Conservation (phyloP, 2,329 filamentous ascomycete genomes). For the Phyllosticta paracitricarpa region DNA sequence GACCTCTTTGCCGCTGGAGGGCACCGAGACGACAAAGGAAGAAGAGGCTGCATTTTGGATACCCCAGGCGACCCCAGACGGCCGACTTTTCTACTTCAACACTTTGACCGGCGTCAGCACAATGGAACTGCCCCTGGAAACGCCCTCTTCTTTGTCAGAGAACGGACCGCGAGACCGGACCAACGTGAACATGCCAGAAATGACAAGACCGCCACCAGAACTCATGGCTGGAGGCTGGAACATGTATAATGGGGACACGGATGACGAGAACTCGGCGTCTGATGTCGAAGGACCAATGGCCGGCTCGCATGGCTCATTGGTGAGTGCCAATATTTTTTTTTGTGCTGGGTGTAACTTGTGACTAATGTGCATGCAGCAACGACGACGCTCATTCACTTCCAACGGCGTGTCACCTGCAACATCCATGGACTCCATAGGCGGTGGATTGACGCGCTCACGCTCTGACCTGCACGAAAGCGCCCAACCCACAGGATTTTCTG, state of each 20-base stretch:
- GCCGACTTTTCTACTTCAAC: constrained; percentile 94
- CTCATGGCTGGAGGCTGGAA: constrained; percentile 66
- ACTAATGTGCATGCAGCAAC: constrained; percentile 23
- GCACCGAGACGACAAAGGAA: constrained; percentile 52
- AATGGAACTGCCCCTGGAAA: constrained; percentile 89
- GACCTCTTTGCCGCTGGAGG: constrained; percentile 57
- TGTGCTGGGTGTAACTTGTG: constrained; percentile 16
- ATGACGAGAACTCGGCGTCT: constrained; percentile 73
- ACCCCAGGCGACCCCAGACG: constrained; percentile 88
- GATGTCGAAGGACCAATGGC: constrained; percentile 74
- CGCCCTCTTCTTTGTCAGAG: constrained; percentile 70
- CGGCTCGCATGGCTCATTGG: constrained; percentile 58
- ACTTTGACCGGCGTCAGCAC: constrained; percentile 92
- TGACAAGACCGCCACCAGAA: constrained; percentile 80
- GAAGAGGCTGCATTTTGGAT: constrained; percentile 97
- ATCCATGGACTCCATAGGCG: constrained; percentile 84
- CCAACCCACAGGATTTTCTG: constrained; percentile 32
- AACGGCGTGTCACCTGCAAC: constrained; percentile 74
- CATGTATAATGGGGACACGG: constrained; percentile 68
- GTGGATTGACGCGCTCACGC: constrained; percentile 48
- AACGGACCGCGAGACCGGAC: constrained; percentile 79
- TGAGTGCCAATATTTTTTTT: constrained; percentile 36
- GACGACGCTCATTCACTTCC: constrained; percentile 55
- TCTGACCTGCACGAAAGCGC: constrained; percentile 34
- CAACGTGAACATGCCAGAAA: constrained; percentile 80